Evolutionary conservation across 2,329 filamentous ascomycete genomes (phyloP).

Genomic region (Lachnellula willkommii): DNA sequence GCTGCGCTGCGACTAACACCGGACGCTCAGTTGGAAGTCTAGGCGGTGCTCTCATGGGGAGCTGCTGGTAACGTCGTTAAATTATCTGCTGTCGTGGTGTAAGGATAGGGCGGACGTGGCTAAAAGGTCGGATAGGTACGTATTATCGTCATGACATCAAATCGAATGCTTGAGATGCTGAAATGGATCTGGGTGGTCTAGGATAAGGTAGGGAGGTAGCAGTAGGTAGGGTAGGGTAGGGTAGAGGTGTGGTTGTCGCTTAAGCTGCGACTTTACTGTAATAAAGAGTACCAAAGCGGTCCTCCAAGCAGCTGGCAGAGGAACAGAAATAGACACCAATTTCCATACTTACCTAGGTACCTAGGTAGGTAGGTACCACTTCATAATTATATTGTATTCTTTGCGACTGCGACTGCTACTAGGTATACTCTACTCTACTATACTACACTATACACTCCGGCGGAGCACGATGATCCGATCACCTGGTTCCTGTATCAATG

Average conservation of each 20-base stretch:
- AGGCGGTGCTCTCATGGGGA: slow-evolving; percentile 29
- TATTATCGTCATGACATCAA: slow-evolving; percentile 18
- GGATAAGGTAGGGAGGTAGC: slow-evolving; percentile 5
- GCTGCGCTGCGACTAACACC: slow-evolving; percentile 27
- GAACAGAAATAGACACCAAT: too few relatives aligned
- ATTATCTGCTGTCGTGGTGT: slow-evolving; percentile 2
- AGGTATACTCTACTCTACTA: too few relatives aligned
- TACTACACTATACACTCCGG: too few relatives aligned
- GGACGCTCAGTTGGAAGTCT: slow-evolving; percentile 23
- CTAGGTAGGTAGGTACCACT: too few relatives aligned
- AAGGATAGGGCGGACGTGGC: slow-evolving; percentile 7
- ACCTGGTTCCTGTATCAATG: too few relatives aligned
- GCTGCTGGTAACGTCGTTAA: slow-evolving; percentile 13
- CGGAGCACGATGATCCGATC: too few relatives aligned
- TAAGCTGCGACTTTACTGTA: neutral
- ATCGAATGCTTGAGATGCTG: slow-evolving; percentile 1
- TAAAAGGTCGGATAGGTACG: slow-evolving; percentile 7
- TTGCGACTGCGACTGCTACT: too few relatives aligned
- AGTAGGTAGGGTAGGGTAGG: slow-evolving; percentile 1
- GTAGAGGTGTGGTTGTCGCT: neutral
- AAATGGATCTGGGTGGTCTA: neutral
- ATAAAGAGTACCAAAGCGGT: neutral
- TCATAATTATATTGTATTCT: too few relatives aligned
- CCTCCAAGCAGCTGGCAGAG: too few relatives aligned
- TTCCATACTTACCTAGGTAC: too few relatives aligned